Conservation (phyloP, 441 rosid genomes). For the Metrosideros polymorpha region DNA sequence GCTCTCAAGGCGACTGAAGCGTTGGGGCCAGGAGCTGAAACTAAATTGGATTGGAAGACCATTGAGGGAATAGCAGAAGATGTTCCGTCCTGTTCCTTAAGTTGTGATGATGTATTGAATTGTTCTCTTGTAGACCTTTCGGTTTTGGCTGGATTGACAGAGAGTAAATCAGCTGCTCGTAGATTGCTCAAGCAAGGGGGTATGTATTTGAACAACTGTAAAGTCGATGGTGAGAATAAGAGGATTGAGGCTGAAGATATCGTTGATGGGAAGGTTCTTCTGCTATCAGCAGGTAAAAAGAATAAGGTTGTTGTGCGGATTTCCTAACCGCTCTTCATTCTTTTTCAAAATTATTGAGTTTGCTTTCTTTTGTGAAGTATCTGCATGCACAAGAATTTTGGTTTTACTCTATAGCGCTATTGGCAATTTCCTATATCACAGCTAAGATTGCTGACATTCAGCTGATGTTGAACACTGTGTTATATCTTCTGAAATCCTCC, state of each 20-base stretch:
- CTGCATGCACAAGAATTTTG: not conserved
- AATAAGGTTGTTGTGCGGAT: conserved; percentile 83
- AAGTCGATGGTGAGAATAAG: conserved; percentile 70
- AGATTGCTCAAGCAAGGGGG: conserved; percentile 93
- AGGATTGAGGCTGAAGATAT: conserved; percentile 66
- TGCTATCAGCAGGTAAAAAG: conserved; percentile 90
- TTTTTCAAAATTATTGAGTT: not conserved
- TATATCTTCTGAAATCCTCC: not conserved
- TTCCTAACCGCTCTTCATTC: conserved; percentile 21
- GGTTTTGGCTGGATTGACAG: conserved; percentile 68
- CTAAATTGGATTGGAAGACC: conserved; percentile 80
- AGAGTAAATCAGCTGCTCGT: conserved; percentile 80
- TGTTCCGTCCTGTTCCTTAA: conserved; percentile 71
- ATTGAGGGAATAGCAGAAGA: conserved; percentile 85
- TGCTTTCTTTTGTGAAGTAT: not conserved
- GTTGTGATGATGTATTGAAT: conserved; percentile 47
- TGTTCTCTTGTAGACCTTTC: conserved; percentile 57
- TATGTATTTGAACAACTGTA: conserved; percentile 75
- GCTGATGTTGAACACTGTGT: not conserved
- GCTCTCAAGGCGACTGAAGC: conserved; percentile 92
- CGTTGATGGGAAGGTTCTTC: conserved; percentile 81
- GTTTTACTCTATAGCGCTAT: not conserved
- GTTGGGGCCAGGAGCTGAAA: conserved; percentile 84
- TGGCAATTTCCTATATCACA: not conserved
- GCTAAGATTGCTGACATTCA: not conserved